Conservation (phyloP, 805 yeast species). For the Metschnikowia bowlesiae region DNA sequence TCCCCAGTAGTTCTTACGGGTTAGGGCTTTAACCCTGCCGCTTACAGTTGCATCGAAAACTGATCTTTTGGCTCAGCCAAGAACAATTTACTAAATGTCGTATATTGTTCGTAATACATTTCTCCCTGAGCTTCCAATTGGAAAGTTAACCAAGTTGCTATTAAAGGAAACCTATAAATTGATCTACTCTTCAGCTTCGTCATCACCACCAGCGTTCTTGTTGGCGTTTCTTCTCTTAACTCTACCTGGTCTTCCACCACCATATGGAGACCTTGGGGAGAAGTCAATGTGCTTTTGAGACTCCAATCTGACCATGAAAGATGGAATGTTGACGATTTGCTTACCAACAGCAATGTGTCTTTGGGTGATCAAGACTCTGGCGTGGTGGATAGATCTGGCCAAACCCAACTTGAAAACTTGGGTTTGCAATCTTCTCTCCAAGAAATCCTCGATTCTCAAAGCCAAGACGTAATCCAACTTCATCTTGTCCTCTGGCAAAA, state of each 20-base stretch:
- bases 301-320: slow-evolving; percentile 99
- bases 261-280: slow-evolving; percentile 98
- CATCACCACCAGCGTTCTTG: slow-evolving; percentile 52
- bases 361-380: slow-evolving; percentile 97
- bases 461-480: slow-evolving; percentile 99
- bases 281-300: slow-evolving; percentile 99
- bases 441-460: slow-evolving; percentile 96
- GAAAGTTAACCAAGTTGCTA: slow-evolving; percentile 18
- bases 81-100: neutral
- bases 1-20: neutral
- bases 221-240: slow-evolving; percentile 88
- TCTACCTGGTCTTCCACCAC: slow-evolving; percentile 99
- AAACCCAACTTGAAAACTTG: slow-evolving; percentile 99
- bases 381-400: slow-evolving; percentile 99
- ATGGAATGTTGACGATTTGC: slow-evolving; percentile 98
- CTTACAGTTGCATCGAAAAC: neutral
- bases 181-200: slow-evolving; percentile 63
- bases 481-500: slow-evolving; percentile 98
- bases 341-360: slow-evolving; percentile 99
- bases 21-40: slow-evolving; percentile 9
- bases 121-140: slow-evolving; percentile 2
- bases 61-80: neutral
- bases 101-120: slow-evolving; percentile 1
- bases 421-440: slow-evolving; percentile 99
- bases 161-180: slow-evolving; percentile 14